Conservation (phyloP, 108 stramenopile genomes). For the Cylindrotheca fusiformis region DNA sequence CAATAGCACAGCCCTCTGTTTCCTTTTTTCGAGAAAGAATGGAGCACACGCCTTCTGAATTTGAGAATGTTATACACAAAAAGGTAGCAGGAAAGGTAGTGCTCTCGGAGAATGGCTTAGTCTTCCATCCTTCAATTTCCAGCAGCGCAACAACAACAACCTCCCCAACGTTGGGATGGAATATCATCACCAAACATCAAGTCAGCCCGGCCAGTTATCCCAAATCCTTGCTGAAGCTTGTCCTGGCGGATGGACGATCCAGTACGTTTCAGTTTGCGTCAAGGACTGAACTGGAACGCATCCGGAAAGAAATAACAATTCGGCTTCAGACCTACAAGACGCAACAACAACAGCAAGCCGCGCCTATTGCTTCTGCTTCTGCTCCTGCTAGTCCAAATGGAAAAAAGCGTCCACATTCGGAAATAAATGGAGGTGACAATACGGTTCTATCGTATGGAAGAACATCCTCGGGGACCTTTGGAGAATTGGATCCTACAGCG, state of each 20-base stretch:
- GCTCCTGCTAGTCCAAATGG: not conserved
- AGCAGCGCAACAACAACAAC: constrained; percentile 2
- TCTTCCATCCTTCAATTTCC: constrained; percentile 21
- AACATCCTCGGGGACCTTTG: constrained; percentile 42
- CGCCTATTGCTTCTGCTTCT: not conserved
- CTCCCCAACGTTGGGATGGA: constrained; percentile 31
- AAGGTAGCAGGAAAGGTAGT: constrained; percentile 46
- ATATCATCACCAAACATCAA: constrained; percentile 74
- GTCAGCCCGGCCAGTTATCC: constrained; percentile 79
- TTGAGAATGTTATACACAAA: constrained; percentile 32
- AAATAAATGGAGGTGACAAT: constrained; percentile 3
- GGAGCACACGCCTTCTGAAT: constrained; percentile 7
- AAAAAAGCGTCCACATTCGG: constrained; percentile 32
- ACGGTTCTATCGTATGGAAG: constrained; percentile 9
- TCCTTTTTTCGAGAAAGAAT: no score
- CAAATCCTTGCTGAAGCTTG: constrained; percentile 67
- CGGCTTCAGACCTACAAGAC: constrained; percentile 27
- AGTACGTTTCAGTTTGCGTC: constrained; percentile 64
- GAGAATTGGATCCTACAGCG: constrained; percentile 63
- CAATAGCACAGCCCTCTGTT: no score
- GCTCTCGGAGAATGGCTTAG: constrained; percentile 24
- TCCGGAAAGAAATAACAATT: constrained; percentile 62
- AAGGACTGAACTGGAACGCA: constrained; percentile 57
- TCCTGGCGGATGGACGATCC: constrained; percentile 37
- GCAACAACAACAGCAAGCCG: constrained; percentile 2